Percentiles rank a stretch among this genome's conserved stretches.
phyloP scores from a whole-genome alignment of 2,329 filamentous ascomycete genomes.

The Clonostachys byssicola region DNA sequence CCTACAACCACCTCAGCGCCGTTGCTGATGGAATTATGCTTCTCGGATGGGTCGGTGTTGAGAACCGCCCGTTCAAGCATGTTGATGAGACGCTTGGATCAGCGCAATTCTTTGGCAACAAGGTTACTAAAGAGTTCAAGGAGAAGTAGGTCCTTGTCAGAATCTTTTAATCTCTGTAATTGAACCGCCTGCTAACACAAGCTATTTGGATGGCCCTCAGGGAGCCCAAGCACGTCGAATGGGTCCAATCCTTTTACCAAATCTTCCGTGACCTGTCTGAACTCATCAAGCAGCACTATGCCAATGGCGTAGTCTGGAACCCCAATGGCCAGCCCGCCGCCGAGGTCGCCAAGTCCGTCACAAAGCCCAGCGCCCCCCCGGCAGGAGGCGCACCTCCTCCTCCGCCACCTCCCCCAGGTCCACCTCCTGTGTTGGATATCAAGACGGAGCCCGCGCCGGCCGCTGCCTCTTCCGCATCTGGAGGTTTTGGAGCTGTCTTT shows the following conservation, averaged over 20 bases:
- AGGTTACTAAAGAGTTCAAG: conserved; percentile 87
- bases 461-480: conserved; percentile 30
- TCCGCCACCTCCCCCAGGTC: conserved; percentile 67
- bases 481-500: conserved; percentile 84
- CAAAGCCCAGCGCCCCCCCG: conserved; percentile 44
- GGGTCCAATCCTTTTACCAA: conserved; percentile 88
- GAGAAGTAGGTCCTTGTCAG: conserved; percentile 41
- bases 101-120: conserved; percentile 92
- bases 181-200: not conserved
- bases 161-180: not conserved
- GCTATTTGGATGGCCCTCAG: conserved; percentile 31
- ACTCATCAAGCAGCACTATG: conserved; percentile 81
- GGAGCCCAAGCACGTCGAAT: conserved; percentile 77
- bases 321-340: conserved; percentile 67
- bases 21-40: conserved; percentile 88
- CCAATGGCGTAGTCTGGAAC: conserved; percentile 84
- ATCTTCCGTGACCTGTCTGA: conserved; percentile 80
- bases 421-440: conserved; percentile 62
- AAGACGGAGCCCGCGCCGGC: conserved; percentile 30
- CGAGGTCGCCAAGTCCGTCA: conserved; percentile 58
- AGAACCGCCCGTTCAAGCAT: conserved; percentile 78
- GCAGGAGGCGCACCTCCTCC: conserved; percentile 46
- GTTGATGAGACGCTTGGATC: conserved; percentile 79
- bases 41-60: conserved; percentile 85
- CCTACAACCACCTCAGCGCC: conserved; percentile 79